Percentiles rank a stretch among this genome's conserved stretches.
Conservation (phyloP, 2,329 filamentous ascomycete genomes). For the Fusarium mundagurra region DNA sequence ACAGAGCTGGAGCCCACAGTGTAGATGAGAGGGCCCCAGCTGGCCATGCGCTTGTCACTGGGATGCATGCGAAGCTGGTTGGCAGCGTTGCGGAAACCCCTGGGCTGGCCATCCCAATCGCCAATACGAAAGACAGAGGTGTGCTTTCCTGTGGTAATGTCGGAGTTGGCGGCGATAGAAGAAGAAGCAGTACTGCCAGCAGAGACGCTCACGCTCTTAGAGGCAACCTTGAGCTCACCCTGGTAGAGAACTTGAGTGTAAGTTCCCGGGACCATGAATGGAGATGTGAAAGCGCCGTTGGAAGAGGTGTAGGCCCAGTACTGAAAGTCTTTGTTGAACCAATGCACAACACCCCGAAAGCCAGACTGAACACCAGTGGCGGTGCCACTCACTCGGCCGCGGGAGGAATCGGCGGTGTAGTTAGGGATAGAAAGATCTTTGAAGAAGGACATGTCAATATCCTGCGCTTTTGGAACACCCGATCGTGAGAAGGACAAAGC, state of each 20-base stretch:
- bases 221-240: constrained; percentile 65
- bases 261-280: constrained; percentile 72
- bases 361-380: constrained; percentile 64
- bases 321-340: constrained; percentile 70
- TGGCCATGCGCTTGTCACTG: constrained; percentile 69
- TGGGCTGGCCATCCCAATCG: constrained; percentile 71
- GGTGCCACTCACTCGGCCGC: constrained; percentile 69
- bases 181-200: constrained; percentile 59
- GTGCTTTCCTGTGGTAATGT: constrained; percentile 55
- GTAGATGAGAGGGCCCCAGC: constrained; percentile 69
- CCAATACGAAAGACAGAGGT: constrained; percentile 72
- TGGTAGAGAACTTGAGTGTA: constrained; percentile 76
- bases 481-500: constrained; percentile 68
- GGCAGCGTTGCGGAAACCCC: constrained; percentile 72
- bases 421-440: constrained; percentile 65
- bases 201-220: constrained; percentile 58
- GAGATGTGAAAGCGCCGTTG: constrained; percentile 68
- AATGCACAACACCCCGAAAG: constrained; percentile 70
- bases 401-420: constrained; percentile 64
- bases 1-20: constrained; percentile 65
- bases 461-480: constrained; percentile 59
- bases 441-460: constrained; percentile 68
- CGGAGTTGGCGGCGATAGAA: constrained; percentile 60
- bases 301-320: constrained; percentile 71
- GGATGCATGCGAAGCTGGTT: constrained; percentile 76